Percentiles rank a stretch among this genome's conserved stretches.
Conservation (phyloP, 805 yeast species). For the Yarrowia keelungensis region DNA sequence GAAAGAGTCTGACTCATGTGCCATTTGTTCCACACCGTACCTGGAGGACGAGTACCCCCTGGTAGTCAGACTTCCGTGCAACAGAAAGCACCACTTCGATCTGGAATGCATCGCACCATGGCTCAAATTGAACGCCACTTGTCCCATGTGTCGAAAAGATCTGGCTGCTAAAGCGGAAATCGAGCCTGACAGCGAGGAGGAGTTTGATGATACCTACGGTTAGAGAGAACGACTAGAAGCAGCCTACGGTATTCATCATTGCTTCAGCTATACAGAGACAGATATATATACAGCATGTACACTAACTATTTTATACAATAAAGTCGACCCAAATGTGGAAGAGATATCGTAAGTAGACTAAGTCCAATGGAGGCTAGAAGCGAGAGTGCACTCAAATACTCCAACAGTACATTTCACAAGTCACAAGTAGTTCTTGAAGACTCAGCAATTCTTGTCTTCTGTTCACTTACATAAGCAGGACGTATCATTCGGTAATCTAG, state of each 20-base stretch:
- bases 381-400: no score
- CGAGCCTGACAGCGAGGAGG: slow-evolving; percentile 55
- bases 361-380: no score
- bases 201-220: slow-evolving; percentile 80
- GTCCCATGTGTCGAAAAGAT: slow-evolving; percentile 87
- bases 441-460: no score
- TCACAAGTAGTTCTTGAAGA: no score
- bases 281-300: slow-evolving; percentile 20
- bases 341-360: no score
- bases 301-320: slow-evolving; percentile 23
- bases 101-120: slow-evolving; percentile 91
- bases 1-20: slow-evolving; percentile 65
- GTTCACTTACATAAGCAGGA: no score
- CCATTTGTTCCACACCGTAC: slow-evolving; percentile 81
- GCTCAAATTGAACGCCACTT: slow-evolving; percentile 65
- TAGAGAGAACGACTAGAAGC: slow-evolving; percentile 43
- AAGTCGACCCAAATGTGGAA: background rate
- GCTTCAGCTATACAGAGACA: background rate
- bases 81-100: slow-evolving; percentile 74
- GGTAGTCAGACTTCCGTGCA: slow-evolving; percentile 77
- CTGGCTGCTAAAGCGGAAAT: slow-evolving; percentile 61
- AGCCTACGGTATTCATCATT: no score
- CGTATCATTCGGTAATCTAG: no score
- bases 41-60: slow-evolving; percentile 78
- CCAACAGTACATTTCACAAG: no score